These are phyloP conservation scores for Grosmannia serpens DNA, from an alignment of 2,329 filamentous ascomycete genomes.

Conservation along the genomic window DNA sequence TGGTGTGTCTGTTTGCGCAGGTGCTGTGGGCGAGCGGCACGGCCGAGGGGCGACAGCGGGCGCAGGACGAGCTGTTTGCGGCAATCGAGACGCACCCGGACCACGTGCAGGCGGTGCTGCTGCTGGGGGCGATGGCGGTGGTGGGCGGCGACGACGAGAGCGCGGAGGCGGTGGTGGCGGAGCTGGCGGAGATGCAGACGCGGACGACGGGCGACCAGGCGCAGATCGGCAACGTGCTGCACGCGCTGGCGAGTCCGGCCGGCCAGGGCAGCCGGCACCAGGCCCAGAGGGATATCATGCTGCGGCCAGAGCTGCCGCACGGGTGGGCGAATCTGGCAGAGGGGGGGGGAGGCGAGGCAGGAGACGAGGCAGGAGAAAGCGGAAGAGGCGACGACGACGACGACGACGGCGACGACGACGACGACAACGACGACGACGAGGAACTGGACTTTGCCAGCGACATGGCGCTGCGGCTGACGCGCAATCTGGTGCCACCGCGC, in stretches of 20 bases:
- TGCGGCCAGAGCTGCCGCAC: slow-evolving; percentile 65
- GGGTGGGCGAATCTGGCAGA: slow-evolving; percentile 71
- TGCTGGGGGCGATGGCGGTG: slow-evolving; percentile 75
- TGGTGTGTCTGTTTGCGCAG: slow-evolving; percentile 78
- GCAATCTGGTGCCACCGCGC: slow-evolving; percentile 59
- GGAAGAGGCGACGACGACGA: slow-evolving; percentile 29
- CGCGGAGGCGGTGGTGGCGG: slow-evolving; percentile 66
- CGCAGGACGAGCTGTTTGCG: slow-evolving; percentile 68
- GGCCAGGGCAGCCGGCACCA: slow-evolving; percentile 43
- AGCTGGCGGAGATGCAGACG: slow-evolving; percentile 62
- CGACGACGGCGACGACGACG: slow-evolving; percentile 12
- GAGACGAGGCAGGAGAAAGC: slow-evolving; percentile 26
- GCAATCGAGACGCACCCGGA: slow-evolving; percentile 62
- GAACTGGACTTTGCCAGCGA: slow-evolving; percentile 45
- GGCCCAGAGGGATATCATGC: slow-evolving; percentile 65
- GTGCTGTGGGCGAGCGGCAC: slow-evolving; percentile 86
- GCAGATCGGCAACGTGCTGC: slow-evolving; percentile 61
- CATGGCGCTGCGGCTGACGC: slow-evolving; percentile 73
- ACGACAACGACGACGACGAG: slow-evolving; percentile 26
- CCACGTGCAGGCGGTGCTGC: slow-evolving; percentile 67
- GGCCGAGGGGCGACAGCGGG: slow-evolving; percentile 60
- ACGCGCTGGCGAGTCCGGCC: slow-evolving; percentile 53
- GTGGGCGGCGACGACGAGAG: slow-evolving; percentile 70
- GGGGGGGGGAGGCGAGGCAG: slow-evolving; percentile 10
- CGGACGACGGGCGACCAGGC: slow-evolving; percentile 53